Conservation (phyloP, 306 rosid genomes). For the Trifolium fragiferum region DNA sequence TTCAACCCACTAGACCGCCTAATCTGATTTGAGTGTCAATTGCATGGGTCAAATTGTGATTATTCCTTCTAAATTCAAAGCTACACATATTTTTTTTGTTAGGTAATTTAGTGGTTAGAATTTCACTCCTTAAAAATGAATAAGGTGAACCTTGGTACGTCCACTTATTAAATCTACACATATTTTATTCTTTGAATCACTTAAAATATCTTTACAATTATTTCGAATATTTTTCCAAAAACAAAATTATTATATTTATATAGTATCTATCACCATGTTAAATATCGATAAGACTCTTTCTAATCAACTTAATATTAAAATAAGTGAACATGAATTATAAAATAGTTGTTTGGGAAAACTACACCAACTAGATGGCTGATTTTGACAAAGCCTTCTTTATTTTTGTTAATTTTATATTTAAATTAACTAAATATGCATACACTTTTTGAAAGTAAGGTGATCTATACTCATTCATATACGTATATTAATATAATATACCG, state of each 20-base stretch:
- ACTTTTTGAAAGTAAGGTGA: not conserved
- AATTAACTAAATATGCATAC: not conserved
- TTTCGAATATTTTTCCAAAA: not conserved
- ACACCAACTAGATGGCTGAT: not conserved
- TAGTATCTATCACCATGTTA: not conserved
- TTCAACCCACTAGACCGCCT: no score
- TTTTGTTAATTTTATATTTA: not conserved
- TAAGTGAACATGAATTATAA: not conserved
- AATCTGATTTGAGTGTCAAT: no score
- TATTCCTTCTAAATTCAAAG: no score
- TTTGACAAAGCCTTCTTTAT: not conserved
- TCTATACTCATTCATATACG: not conserved
- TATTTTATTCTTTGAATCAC: not conserved
- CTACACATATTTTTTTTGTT: no score
- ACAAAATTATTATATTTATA: not conserved
- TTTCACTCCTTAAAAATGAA: no score
- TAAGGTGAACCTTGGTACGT: no score
- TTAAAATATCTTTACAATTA: not conserved
- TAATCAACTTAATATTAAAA: not conserved
- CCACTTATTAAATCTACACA: no score
- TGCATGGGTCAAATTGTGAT: no score
- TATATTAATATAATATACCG: not conserved
- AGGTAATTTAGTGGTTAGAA: no score
- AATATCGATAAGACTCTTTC: constrained; percentile 2
- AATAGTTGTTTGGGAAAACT: not conserved